phyloP scores from a whole-genome alignment of 371 early-diverging fungal genomes.

The Gilbertella persicaria region DNA sequence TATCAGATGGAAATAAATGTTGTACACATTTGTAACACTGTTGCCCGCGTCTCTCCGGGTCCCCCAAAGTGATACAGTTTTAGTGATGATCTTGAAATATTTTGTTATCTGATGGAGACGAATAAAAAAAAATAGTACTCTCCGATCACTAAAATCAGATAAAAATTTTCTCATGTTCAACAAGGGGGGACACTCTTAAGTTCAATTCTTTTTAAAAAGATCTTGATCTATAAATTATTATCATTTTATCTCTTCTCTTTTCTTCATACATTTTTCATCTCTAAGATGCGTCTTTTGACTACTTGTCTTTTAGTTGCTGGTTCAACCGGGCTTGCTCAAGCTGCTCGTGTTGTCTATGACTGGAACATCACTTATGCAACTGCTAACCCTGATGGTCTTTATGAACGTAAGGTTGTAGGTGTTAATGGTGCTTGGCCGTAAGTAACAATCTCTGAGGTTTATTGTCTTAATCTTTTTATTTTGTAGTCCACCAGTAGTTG shows the following conservation, averaged over 20 bases:
- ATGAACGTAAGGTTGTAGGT: constrained; percentile 69
- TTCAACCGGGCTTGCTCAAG: constrained; percentile 35
- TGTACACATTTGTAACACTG: background rate
- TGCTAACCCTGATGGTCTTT: constrained; percentile 70
- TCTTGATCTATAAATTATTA: constrained; percentile 13
- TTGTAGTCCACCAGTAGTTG: constrained; percentile 53
- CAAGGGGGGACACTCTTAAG: background rate
- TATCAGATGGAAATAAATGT: constrained; percentile 7
- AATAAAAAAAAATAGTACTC: constrained; percentile 1
- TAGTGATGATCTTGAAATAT: background rate
- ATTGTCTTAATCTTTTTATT: constrained; percentile 20
- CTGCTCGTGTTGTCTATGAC: constrained; percentile 62
- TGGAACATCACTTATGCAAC: constrained; percentile 77
- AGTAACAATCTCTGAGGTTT: constrained; percentile 21
- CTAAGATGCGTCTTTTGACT: constrained; percentile 26
- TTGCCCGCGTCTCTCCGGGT: constrained; percentile 5
- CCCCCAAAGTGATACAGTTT: background rate
- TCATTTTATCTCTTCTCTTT: constrained; percentile 10
- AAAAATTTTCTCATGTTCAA: constrained; percentile 1
- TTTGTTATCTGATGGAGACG: constrained; percentile 7
- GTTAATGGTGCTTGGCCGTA: constrained; percentile 78
- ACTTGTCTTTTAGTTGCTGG: constrained; percentile 26
- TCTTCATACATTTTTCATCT: constrained; percentile 1
- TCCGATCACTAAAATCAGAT: background rate
- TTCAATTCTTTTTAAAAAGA: background rate